phyloP scores from a whole-genome alignment of 2,329 filamentous ascomycete genomes.

The Neonectria hederae region DNA sequence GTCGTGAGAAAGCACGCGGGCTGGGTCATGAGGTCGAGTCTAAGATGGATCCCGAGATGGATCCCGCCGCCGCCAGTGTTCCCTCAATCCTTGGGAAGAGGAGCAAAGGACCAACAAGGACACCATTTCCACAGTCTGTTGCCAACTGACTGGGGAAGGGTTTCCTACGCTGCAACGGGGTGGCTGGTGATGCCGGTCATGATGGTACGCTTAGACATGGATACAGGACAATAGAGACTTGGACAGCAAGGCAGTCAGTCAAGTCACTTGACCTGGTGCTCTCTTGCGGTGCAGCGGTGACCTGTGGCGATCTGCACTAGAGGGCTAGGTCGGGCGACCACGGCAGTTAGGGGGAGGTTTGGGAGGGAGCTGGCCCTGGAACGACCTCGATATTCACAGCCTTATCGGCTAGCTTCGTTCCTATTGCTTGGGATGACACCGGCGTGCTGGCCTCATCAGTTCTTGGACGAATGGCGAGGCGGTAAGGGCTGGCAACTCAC shows the following conservation, averaged over 20 bases:
- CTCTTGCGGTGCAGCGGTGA: neutral
- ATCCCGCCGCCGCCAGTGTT: neutral
- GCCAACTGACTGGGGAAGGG: neutral
- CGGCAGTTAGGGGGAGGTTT: neutral
- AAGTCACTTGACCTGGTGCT: slow-evolving; percentile 14
- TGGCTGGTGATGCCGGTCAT: slow-evolving; percentile 24
- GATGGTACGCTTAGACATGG: slow-evolving; percentile 1
- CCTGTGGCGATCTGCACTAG: slow-evolving; percentile 12
- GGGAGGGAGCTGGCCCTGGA: slow-evolving; percentile 6
- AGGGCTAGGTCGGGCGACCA: neutral
- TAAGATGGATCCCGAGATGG: neutral
- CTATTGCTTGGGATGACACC: neutral
- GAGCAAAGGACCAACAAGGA: neutral
- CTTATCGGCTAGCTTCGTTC: slow-evolving; percentile 2
- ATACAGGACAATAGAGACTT: neutral
- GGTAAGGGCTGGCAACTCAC: slow-evolving; percentile 2
- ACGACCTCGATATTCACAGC: slow-evolving; percentile 6
- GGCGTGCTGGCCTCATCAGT: neutral
- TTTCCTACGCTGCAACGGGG: slow-evolving; percentile 4
- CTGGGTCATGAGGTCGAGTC: neutral
- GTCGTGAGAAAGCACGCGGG: neutral
- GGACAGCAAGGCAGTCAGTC: neutral
- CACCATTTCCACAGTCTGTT: neutral
- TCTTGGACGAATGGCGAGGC: slow-evolving; percentile 10
- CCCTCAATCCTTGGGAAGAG: neutral